Evolutionary conservation across 164 flowering plant genomes (phyloP).

Genomic region (Nelumbo lutea): DNA sequence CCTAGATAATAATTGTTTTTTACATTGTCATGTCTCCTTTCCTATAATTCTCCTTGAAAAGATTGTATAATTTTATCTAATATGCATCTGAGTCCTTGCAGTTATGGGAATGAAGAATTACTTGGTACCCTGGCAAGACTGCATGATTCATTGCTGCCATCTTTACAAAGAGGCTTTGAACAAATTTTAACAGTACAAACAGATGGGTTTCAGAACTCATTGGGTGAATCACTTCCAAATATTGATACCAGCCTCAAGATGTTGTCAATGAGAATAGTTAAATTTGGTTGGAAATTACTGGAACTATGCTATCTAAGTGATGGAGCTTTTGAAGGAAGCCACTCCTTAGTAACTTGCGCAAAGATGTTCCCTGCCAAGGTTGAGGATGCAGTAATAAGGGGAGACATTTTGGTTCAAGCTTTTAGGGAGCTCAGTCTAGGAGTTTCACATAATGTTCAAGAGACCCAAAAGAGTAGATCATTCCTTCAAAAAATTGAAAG

Average conservation of each 20-base stretch:
- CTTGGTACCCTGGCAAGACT: constrained; percentile 57
- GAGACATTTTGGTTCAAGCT: constrained; percentile 75
- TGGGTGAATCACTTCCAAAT: constrained; percentile 28
- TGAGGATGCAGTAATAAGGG: constrained; percentile 86
- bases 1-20: background rate
- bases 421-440: constrained; percentile 58
- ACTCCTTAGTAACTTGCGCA: constrained; percentile 36
- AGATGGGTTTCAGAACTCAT: constrained; percentile 21
- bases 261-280: constrained; percentile 59
- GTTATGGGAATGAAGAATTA: constrained; percentile 76
- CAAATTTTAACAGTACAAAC: constrained; percentile 27
- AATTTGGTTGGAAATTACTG: constrained; percentile 76
- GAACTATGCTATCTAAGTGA: constrained; percentile 67
- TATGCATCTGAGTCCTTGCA: constrained; percentile 27
- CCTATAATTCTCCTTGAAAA: background rate
- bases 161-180: constrained; percentile 55
- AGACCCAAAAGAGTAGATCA: constrained; percentile 35
- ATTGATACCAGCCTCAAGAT: constrained; percentile 54
- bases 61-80: background rate
- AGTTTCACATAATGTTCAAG: constrained; percentile 22
- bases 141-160: constrained; percentile 83
- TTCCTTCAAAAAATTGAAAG: constrained; percentile 67
- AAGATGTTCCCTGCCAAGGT: constrained; percentile 90
- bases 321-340: constrained; percentile 41
- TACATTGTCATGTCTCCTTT: background rate